A percentile compares a stretch with the other conserved stretches of the same genome.
Evolutionary conservation across 73 alveolate genomes (phyloP).

Genomic region (Halteria grandinella): DNA sequence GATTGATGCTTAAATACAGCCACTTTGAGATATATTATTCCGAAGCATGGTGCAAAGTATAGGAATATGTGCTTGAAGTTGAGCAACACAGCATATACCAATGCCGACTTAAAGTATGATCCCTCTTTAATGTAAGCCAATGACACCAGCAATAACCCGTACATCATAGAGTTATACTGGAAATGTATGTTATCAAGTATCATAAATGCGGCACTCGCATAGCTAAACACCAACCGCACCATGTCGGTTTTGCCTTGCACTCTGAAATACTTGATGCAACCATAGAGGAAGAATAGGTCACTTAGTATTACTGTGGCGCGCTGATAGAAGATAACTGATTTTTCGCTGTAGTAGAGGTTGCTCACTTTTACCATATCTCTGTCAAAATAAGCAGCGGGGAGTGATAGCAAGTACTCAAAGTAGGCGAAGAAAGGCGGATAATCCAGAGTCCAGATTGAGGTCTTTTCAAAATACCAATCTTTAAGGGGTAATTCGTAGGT

Average conservation of each 20-base stretch:
- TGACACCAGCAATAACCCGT: conserved; percentile 78
- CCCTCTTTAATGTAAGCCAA: conserved; percentile 69
- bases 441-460: conserved; percentile 94
- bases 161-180: conserved; percentile 85
- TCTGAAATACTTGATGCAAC: conserved; percentile 49
- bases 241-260: conserved; percentile 14
- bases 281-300: conserved; percentile 81
- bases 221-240: conserved; percentile 24
- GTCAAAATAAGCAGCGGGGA: conserved; percentile 74
- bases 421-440: conserved; percentile 96
- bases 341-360: conserved; percentile 66
- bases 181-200: conserved; percentile 90
- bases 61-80: conserved; percentile 85
- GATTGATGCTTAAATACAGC: conserved; percentile 49
- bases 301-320: conserved; percentile 85
- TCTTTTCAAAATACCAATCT: conserved; percentile 88
- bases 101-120: conserved; percentile 70
- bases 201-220: conserved; percentile 70
- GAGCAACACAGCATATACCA: conserved; percentile 67
- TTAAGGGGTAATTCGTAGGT: conserved; percentile 86
- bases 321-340: conserved; percentile 63
- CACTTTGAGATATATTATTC: conserved; percentile 29
- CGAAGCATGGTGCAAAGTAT: conserved; percentile 65
- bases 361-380: conserved; percentile 63
- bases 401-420: conserved; percentile 87